Base-by-base conservation (phyloP, 352 stramenopile species). In the Phytopythium sindhum region DNA sequence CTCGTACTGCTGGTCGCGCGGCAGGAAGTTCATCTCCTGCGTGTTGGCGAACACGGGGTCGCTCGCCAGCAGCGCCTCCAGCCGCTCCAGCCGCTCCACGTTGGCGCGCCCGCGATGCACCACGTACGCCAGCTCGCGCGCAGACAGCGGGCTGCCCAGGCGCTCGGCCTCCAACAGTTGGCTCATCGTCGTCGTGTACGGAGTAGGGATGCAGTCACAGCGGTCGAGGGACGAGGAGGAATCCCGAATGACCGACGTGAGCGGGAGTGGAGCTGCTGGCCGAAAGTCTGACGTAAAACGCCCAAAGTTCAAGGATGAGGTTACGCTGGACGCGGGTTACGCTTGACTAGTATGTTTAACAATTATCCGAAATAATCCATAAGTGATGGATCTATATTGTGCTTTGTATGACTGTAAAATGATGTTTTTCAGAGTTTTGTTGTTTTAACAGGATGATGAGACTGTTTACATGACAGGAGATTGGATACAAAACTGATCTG, bases 21-120 rank as follows among this genome's bases (percentile, higher is more conserved):
- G 66, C 14, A 88, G 60, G 60, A 88, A 89, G 76, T 92, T 80
- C 69, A 90, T 89, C 50, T 83, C 73, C 28, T 78, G 66, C 62
- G 80, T 60, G 66, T 73, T 65, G 60, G 69, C 70, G 67, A 91
- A 91, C 37, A 72, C 69, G 10, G 80, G 75, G 57, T 90, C 79
- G 35, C 72, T 58, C 12, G 81, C 65, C 24, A 93, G 74, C 63
- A 93, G 69, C 35, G 70, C 61, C 68, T 90, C 80, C 52, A 90
- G 72, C 1, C 74, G 77, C 72, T 90, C 80, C 21, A 78, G 52
- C 28, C 74, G 73, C 70, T 90, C 78, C 33, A 84, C 77, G 23
- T 72, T 68, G 42, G 60, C 61, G 69, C 84, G 75, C 64, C 73
- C 70, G 66, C 80, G 76, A 63, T 87, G 69, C 57, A 93, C 55